Conservation (phyloP, 371 early-diverging fungal species). For the Apophysomyces trapeziformis region DNA sequence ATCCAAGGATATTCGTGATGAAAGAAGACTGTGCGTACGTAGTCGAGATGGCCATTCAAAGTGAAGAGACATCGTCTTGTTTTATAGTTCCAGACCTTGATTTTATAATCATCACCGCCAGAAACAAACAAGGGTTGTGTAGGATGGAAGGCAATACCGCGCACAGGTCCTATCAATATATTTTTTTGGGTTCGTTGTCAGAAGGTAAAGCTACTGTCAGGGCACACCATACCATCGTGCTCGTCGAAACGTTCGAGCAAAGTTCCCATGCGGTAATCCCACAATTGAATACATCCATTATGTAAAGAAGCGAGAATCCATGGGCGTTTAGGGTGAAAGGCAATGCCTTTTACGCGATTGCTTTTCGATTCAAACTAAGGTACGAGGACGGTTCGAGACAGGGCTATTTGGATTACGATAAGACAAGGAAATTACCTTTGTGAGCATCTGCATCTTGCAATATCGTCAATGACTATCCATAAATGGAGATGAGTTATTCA, state of each 20-base stretch:
- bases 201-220: not conserved
- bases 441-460: conserved; percentile 81
- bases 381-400: conserved; percentile 3
- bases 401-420: not conserved
- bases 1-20: conserved; percentile 99
- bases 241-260: conserved; percentile 96
- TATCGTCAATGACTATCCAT: conserved; percentile 11
- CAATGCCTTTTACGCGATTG: conserved; percentile 96
- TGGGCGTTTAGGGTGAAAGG: conserved; percentile 98
- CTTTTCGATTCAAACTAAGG: conserved; percentile 96
- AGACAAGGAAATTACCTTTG: conserved; percentile 63
- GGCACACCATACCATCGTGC: conserved; percentile 85
- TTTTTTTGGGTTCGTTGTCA: not conserved
- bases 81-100: conserved; percentile 99
- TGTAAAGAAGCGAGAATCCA: conserved; percentile 98
- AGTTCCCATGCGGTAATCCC: conserved; percentile 99
- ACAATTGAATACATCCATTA: conserved; percentile 97
- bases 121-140: conserved; percentile 98
- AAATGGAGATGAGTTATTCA: conserved; percentile 2
- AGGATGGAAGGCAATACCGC: conserved; percentile 98
- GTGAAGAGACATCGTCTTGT: conserved; percentile 94
- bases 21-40: conserved; percentile 97
- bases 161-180: conserved; percentile 86
- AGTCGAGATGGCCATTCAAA: conserved; percentile 98
- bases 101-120: conserved; percentile 99